phyloP scores from a whole-genome alignment of 2,329 filamentous ascomycete species.

The Didymella keratinophila region DNA sequence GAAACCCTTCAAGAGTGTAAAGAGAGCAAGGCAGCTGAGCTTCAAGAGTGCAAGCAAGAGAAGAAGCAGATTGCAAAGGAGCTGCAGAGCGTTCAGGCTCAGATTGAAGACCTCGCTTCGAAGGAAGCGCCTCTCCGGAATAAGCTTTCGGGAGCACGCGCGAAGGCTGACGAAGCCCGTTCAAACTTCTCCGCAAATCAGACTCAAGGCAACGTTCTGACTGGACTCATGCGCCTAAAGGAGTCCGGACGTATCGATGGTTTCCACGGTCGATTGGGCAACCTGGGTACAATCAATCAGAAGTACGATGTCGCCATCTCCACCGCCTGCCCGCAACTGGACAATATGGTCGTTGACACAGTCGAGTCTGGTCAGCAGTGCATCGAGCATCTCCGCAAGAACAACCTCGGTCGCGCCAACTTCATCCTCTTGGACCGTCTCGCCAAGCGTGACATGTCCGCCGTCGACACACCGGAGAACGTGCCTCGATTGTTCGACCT shows the following conservation, averaged over 20 bases:
- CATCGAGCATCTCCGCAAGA: conserved; percentile 96
- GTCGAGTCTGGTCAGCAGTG: conserved; percentile 97
- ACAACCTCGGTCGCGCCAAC: conserved; percentile 93
- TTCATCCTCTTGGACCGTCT: conserved; percentile 96
- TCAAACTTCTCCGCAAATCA: conserved; percentile 90
- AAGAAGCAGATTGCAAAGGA: conserved; percentile 78
- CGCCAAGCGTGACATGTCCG: conserved; percentile 76
- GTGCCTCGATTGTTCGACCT: conserved; percentile 93
- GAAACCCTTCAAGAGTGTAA: conserved; percentile 74
- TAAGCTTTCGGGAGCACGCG: conserved; percentile 86
- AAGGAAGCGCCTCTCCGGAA: conserved; percentile 84
- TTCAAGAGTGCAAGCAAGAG: conserved; percentile 77
- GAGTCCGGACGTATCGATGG: conserved; percentile 97
- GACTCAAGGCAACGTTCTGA: conserved; percentile 90
- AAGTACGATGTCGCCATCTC: conserved; percentile 98
- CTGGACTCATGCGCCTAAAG: conserved; percentile 90
- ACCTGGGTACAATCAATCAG: conserved; percentile 90
- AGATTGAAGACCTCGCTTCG: conserved; percentile 74
- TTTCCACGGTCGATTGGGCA: conserved; percentile 93
- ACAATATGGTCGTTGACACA: conserved; percentile 96
- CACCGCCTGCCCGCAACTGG: conserved; percentile 87
- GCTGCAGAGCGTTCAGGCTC: conserved; percentile 72
- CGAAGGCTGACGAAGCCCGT: conserved; percentile 95
- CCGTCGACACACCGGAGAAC: conserved; percentile 87
- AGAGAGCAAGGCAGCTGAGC: conserved; percentile 73